Evolutionary conservation across 768 basidiomycete species (phyloP).

Genomic region (Cyclocybe aegerita): DNA sequence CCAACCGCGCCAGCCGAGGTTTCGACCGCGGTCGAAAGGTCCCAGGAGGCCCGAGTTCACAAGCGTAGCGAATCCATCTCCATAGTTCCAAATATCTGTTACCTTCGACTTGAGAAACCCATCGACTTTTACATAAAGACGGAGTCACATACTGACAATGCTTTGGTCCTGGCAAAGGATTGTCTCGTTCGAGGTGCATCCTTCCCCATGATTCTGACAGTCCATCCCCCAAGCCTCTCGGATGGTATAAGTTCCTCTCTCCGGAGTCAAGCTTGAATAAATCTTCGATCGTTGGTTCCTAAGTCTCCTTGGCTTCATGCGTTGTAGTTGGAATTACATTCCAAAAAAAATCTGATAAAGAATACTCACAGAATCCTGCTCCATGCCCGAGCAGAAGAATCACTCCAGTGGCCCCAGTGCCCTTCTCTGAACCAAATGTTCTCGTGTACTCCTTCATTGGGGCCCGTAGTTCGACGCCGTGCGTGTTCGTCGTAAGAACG

Average conservation of each 20-base stretch:
- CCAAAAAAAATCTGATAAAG: no score
- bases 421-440: neutral
- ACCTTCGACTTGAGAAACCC: neutral
- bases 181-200: slow-evolving; percentile 31
- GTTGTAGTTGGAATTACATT: neutral
- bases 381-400: slow-evolving; percentile 28
- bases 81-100: slow-evolving; percentile 26
- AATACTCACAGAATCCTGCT: slow-evolving; percentile 29
- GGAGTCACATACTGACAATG: slow-evolving; percentile 15
- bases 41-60: slow-evolving; percentile 26
- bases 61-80: slow-evolving; percentile 25
- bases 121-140: no score
- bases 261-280: slow-evolving; percentile 26
- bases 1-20: slow-evolving; percentile 30
- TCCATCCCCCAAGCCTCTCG: slow-evolving; percentile 37
- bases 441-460: slow-evolving; percentile 29
- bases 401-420: slow-evolving; percentile 13
- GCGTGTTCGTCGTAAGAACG: slow-evolving; percentile 23
- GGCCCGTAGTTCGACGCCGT: slow-evolving; percentile 23
- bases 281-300: slow-evolving; percentile 36
- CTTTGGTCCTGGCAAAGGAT: slow-evolving; percentile 15
- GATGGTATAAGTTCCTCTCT: slow-evolving; percentile 11
- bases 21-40: slow-evolving; percentile 15
- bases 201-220: slow-evolving; percentile 39
- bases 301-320: slow-evolving; percentile 35